Conservation (phyloP, 768 basidiomycete species). For the Leucocoprinus sp. region DNA sequence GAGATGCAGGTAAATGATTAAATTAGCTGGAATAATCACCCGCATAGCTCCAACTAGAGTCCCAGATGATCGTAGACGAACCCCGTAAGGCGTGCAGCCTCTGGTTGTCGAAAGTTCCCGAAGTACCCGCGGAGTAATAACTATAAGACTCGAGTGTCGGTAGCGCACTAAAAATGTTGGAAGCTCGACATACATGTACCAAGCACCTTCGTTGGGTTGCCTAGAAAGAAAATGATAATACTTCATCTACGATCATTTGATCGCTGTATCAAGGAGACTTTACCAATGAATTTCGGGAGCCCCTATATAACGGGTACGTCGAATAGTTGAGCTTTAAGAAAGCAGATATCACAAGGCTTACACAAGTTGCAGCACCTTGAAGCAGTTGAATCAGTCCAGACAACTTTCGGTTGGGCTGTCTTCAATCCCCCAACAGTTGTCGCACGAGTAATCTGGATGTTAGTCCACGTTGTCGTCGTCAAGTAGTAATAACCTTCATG, state of each 20-base stretch:
- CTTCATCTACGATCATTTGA: not conserved
- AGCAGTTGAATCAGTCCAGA: constrained; percentile 13
- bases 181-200: constrained; percentile 8
- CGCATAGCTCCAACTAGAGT: constrained; percentile 25
- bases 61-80: constrained; percentile 25
- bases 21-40: constrained; percentile 7
- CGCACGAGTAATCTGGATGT: constrained; percentile 15
- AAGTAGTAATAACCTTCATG: constrained; percentile 16
- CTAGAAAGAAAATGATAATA: not conserved
- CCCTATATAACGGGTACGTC: constrained; percentile 14
- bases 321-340: not conserved
- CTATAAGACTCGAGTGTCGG: constrained; percentile 10
- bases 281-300: constrained; percentile 27
- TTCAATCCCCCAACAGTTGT: constrained; percentile 14
- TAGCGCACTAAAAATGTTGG: not conserved
- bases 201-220: constrained; percentile 20
- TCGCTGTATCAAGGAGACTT: not conserved
- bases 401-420: constrained; percentile 9
- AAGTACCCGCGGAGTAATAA: constrained; percentile 25
- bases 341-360: constrained; percentile 3
- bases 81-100: constrained; percentile 23
- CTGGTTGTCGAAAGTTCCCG: constrained; percentile 25
- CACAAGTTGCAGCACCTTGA: constrained; percentile 13
- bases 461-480: constrained; percentile 16
- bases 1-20: not conserved